Evolutionary conservation across 148 eudicot genomes (phyloP).

Genomic region (Chenopodium quinoa): DNA sequence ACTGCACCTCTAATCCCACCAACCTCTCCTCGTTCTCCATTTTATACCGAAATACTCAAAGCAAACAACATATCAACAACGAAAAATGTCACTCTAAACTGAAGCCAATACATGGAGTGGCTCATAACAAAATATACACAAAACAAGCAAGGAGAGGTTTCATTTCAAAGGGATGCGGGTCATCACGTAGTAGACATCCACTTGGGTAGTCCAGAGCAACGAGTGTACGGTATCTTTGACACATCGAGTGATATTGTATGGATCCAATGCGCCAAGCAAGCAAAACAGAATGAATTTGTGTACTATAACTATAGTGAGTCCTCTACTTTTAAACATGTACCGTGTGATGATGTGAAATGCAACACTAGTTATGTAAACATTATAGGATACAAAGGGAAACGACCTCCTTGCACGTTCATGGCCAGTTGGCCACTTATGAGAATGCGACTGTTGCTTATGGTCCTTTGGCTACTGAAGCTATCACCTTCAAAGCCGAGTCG

Average conservation of each 20-base stretch:
- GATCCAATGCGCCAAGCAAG: not conserved
- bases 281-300: not conserved
- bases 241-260: conserved; percentile 9
- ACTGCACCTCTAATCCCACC: no score
- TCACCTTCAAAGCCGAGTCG: not conserved
- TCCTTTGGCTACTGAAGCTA: not conserved
- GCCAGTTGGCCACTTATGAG: not conserved
- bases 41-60: no score
- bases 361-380: not conserved
- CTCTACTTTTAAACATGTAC: not conserved
- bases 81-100: no score
- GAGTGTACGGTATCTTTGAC: conserved; percentile 13
- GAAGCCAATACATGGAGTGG: no score
- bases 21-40: no score
- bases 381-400: not conserved
- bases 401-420: not conserved
- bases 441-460: not conserved
- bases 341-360: not conserved
- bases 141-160: not conserved
- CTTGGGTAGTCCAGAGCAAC: not conserved
- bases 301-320: conserved; percentile 5
- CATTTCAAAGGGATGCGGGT: not conserved
- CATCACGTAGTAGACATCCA: not conserved
- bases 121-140: not conserved
- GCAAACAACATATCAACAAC: no score